Conservation (phyloP, 2,329 filamentous ascomycete genomes). For the Scedosporium apiospermum region DNA sequence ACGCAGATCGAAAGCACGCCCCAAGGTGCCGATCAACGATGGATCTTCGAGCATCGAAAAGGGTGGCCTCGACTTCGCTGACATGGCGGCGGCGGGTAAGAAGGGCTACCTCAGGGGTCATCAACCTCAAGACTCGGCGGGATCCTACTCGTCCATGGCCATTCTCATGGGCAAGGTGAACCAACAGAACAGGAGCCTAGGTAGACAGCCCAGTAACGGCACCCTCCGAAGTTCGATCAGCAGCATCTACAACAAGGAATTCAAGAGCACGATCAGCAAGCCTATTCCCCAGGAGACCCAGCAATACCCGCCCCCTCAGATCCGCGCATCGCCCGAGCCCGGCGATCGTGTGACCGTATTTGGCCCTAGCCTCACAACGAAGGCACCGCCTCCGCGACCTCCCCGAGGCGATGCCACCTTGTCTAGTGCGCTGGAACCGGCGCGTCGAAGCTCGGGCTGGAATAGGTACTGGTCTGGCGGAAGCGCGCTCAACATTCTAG, state of each 20-base stretch:
- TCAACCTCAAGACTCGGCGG: conserved; percentile 40
- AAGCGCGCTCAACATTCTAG: conserved; percentile 56
- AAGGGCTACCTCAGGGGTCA: conserved; percentile 38
- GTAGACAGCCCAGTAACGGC: conserved; percentile 47
- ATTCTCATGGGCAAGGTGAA: conserved; percentile 49
- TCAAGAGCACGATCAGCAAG: conserved; percentile 54
- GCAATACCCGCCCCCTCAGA: not conserved
- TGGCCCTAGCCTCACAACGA: conserved; percentile 1
- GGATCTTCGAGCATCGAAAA: conserved; percentile 39
- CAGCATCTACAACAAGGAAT: conserved; percentile 51
- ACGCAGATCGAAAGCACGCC: conserved; percentile 32
- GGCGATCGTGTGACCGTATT: conserved; percentile 5
- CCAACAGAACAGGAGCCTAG: conserved; percentile 21
- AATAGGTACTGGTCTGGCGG: conserved; percentile 71
- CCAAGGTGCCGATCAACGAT: conserved; percentile 16
- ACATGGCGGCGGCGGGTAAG: conserved; percentile 17
- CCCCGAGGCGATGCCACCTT: conserved; percentile 18
- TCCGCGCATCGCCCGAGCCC: not conserved
- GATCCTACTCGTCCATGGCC: conserved; percentile 54
- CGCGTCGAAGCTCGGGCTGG: conserved; percentile 62
- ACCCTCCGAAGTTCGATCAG: conserved; percentile 37
- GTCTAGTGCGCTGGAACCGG: conserved; percentile 20
- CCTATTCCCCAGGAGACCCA: conserved; percentile 38
- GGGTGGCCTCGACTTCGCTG: conserved; percentile 35
- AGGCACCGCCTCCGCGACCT: not conserved